Conservation (phyloP, 148 eudicot genomes). For the Rhododendron henanense region DNA sequence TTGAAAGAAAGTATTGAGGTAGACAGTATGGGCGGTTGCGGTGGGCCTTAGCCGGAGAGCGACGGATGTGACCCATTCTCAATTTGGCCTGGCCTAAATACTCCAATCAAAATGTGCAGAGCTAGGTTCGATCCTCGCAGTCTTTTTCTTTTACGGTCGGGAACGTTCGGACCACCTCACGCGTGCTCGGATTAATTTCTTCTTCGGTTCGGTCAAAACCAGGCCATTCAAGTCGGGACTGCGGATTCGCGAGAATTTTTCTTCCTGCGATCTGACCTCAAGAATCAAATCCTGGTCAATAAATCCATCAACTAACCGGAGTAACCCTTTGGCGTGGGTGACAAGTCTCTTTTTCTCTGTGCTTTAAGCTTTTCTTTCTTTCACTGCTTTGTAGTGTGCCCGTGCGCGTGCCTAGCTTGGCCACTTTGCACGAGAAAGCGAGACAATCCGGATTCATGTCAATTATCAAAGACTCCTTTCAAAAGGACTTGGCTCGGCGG, state of each 20-base stretch:
- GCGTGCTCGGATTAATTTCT: no score
- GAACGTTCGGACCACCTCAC: background rate
- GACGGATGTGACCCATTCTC: conserved; percentile 17
- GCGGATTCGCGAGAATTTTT: no score
- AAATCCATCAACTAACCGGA: no score
- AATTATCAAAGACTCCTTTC: background rate
- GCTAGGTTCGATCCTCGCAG: no score
- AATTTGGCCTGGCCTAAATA: background rate
- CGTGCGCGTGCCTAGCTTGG: conserved; percentile 1
- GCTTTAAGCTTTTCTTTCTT: background rate
- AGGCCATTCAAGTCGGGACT: no score
- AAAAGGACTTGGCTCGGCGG: background rate
- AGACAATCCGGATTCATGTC: background rate
- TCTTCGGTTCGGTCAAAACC: no score
- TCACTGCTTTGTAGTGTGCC: background rate
- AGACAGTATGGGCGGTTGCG: background rate
- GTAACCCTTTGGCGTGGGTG: no score
- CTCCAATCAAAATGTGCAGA: background rate
- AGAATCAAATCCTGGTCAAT: no score
- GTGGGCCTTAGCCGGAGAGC: conserved; percentile 8
- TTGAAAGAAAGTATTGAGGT: no score
- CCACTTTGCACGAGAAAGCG: conserved; percentile 6
- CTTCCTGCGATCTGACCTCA: no score
- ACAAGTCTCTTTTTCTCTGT: background rate
- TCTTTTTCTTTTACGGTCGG: background rate